A percentile compares a stretch with the other conserved stretches of the same genome.
These are phyloP conservation scores for Cordyceps cateniannulata DNA, from an alignment of 2,329 filamentous ascomycete genomes.

Conservation along the genomic window DNA sequence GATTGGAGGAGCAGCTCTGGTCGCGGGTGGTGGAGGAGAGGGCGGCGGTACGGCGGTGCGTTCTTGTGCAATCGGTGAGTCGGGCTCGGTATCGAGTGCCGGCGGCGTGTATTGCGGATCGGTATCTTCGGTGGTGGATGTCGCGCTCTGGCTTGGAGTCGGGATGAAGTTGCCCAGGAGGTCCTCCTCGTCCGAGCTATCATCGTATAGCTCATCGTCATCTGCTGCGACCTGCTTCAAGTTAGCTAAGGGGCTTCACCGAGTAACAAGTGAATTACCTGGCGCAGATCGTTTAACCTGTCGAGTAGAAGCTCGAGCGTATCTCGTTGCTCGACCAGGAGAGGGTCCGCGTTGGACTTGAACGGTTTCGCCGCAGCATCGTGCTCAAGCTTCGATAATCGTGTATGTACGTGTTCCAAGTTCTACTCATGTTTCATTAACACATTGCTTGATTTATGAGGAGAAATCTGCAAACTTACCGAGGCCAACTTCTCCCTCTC, in stretches of 20 bases:
- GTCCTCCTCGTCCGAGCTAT: conserved; percentile 50
- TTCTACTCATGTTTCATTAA: conserved; percentile 46
- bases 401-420: conserved; percentile 61
- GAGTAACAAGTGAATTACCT: conserved; percentile 35
- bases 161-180: conserved; percentile 47
- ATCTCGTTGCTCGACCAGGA: conserved; percentile 56
- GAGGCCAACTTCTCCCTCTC: conserved; percentile 46
- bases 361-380: conserved; percentile 35
- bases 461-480: conserved; percentile 25
- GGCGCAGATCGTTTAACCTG: conserved; percentile 60
- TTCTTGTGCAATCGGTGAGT: conserved; percentile 2
- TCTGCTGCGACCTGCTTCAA: conserved; percentile 27
- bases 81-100: conserved; percentile 34
- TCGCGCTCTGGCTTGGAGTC: conserved; percentile 48
- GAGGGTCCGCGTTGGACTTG: neutral
- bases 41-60: conserved; percentile 31
- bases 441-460: conserved; percentile 25
- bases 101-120: conserved; percentile 43
- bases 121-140: conserved; percentile 35
- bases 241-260: conserved; percentile 1
- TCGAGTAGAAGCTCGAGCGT: conserved; percentile 60
- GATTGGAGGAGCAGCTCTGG: conserved; percentile 5
- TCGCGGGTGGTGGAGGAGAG: conserved; percentile 15
- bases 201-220: conserved; percentile 32
- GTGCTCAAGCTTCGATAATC: conserved; percentile 66